Evolutionary conservation across 306 rosid genomes (phyloP).

Genomic region (Prunus mira): DNA sequence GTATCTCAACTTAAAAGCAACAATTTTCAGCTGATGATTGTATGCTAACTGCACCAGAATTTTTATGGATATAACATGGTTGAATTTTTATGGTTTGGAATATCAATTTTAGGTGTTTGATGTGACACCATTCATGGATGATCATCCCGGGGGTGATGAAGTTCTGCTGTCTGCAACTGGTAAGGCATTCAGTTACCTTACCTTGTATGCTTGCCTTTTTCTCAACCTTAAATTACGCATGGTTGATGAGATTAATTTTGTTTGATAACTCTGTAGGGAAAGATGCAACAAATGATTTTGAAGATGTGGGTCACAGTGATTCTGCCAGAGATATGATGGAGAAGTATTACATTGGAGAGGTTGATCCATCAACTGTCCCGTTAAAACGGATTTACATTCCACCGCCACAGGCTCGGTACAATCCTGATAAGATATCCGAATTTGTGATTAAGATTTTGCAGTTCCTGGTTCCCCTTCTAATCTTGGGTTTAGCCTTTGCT

Average conservation of each 20-base stretch:
- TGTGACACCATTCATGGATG: slow-evolving; percentile 90
- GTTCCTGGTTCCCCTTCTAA: slow-evolving; percentile 80
- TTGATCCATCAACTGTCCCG: slow-evolving; percentile 72
- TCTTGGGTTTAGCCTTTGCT: slow-evolving; percentile 82
- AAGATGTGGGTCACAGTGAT: slow-evolving; percentile 97
- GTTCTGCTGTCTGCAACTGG: slow-evolving; percentile 85
- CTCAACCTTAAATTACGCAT: neutral
- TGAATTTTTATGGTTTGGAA: neutral
- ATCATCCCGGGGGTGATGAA: slow-evolving; percentile 97
- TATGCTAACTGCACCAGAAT: neutral
- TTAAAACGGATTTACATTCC: slow-evolving; percentile 44
- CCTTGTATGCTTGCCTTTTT: neutral
- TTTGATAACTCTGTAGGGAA: slow-evolving; percentile 50
- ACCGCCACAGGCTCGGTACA: slow-evolving; percentile 51
- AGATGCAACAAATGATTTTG: slow-evolving; percentile 93
- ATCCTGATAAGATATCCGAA: slow-evolving; percentile 70
- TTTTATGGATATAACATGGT: neutral
- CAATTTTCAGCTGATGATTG: neutral
- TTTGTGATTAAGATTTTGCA: slow-evolving; percentile 81
- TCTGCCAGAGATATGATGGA: slow-evolving; percentile 87
- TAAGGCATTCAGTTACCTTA: slow-evolving; percentile 17
- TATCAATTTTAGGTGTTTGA: slow-evolving; percentile 64
- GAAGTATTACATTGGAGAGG: slow-evolving; percentile 77
- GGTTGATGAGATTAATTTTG: neutral
- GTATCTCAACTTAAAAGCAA: neutral